Evolutionary conservation across 352 stramenopile genomes (phyloP).

Genomic region (Aphanomyces astaci): DNA sequence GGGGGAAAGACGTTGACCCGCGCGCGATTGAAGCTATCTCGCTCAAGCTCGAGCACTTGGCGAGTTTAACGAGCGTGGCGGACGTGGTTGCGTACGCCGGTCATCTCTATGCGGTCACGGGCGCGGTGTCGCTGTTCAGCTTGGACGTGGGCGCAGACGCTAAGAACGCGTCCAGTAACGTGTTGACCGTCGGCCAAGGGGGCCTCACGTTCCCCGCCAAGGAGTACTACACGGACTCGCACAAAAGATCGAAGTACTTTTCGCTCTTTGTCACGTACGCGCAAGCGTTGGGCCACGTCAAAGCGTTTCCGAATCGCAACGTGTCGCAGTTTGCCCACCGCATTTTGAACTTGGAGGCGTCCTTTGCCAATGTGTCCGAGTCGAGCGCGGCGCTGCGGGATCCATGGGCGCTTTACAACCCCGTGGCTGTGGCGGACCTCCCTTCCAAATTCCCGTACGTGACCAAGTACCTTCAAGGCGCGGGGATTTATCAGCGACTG

Average conservation of each 20-base stretch:
- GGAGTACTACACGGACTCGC: slow-evolving; percentile 9
- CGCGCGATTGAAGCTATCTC: slow-evolving; percentile 29
- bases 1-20: slow-evolving; percentile 34
- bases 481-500: background rate
- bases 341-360: slow-evolving; percentile 45
- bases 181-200: slow-evolving; percentile 20
- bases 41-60: slow-evolving; percentile 26
- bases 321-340: slow-evolving; percentile 24
- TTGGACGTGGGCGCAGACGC: slow-evolving; percentile 14
- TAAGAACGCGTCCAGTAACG: slow-evolving; percentile 18
- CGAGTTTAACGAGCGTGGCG: slow-evolving; percentile 21
- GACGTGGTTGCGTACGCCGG: slow-evolving; percentile 16
- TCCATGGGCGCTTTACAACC: slow-evolving; percentile 56
- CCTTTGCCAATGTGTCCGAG: slow-evolving; percentile 48
- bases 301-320: background rate
- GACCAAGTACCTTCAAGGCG: background rate
- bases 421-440: slow-evolving; percentile 40
- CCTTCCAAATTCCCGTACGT: background rate
- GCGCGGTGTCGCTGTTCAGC: slow-evolving; percentile 9
- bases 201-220: slow-evolving; percentile 6
- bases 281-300: background rate
- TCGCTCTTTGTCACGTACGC: slow-evolving; percentile 3
- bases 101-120: background rate
- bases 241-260: slow-evolving; percentile 11
- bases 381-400: slow-evolving; percentile 56